These are phyloP conservation scores for Coprinellus aureogranulatus DNA, from an alignment of 768 basidiomycete species.

Conservation along the genomic window DNA sequence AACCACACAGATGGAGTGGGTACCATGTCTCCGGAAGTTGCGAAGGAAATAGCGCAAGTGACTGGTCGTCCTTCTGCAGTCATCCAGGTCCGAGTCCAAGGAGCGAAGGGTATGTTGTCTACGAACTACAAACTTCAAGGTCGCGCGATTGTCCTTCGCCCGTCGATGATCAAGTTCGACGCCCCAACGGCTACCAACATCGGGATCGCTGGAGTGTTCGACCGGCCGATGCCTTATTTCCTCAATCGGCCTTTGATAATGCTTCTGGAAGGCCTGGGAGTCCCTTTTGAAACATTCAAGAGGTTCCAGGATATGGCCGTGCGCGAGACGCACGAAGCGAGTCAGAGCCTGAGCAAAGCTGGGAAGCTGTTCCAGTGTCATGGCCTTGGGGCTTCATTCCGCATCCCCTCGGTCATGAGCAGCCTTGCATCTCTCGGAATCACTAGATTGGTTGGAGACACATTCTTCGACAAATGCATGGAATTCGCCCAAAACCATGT, in stretches of 20 bases:
- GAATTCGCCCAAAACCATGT: slow-evolving; percentile 58
- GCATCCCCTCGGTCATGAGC: slow-evolving; percentile 50
- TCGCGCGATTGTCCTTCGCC: slow-evolving; percentile 48
- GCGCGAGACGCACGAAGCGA: slow-evolving; percentile 40
- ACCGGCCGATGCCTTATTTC: slow-evolving; percentile 54
- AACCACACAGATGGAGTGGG: slow-evolving; percentile 74
- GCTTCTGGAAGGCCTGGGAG: slow-evolving; percentile 61
- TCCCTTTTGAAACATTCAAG: slow-evolving; percentile 53
- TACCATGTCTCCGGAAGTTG: slow-evolving; percentile 55
- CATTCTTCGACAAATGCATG: slow-evolving; percentile 52
- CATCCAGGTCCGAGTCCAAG: slow-evolving; percentile 59
- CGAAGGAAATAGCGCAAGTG: slow-evolving; percentile 44
- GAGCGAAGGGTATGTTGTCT: slow-evolving; percentile 63
- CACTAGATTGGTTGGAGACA: slow-evolving; percentile 30
- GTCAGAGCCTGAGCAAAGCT: slow-evolving; percentile 40
- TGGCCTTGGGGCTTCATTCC: slow-evolving; percentile 58
- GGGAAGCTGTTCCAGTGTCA: slow-evolving; percentile 51
- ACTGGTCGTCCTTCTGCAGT: slow-evolving; percentile 42
- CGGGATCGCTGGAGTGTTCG: slow-evolving; percentile 66
- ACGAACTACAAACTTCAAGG: slow-evolving; percentile 55
- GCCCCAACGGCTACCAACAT: slow-evolving; percentile 44
- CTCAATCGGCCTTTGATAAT: slow-evolving; percentile 67
- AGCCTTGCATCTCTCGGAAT: slow-evolving; percentile 49
- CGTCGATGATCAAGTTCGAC: slow-evolving; percentile 70
- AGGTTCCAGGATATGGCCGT: slow-evolving; percentile 53